Conservation (phyloP, 331 rosid species). For the Phaseolus coccineus region DNA sequence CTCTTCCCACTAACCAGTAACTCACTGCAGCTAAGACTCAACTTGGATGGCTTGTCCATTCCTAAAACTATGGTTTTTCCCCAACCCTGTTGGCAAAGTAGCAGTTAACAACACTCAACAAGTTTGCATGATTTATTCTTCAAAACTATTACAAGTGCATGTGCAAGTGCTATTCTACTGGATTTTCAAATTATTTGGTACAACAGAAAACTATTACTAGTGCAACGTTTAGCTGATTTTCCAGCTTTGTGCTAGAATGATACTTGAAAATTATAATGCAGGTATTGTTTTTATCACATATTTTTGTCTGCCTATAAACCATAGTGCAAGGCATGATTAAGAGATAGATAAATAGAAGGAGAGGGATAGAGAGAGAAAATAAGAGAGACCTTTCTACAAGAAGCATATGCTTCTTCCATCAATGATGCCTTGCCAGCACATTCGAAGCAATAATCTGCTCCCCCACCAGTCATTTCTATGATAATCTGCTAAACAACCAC, state of each 20-base stretch:
- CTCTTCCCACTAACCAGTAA: slow-evolving; percentile 64
- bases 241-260: background rate
- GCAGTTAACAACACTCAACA: slow-evolving; percentile 13
- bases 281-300: background rate
- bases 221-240: background rate
- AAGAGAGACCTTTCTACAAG: slow-evolving; percentile 70
- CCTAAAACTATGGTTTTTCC: slow-evolving; percentile 84
- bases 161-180: slow-evolving; percentile 39
- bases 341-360: background rate
- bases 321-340: background rate
- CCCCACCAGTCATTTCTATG: slow-evolving; percentile 72
- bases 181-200: slow-evolving; percentile 19
- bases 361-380: background rate
- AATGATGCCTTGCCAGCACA: slow-evolving; percentile 81
- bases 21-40: slow-evolving; percentile 54
- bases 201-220: background rate
- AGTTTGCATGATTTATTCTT: background rate
- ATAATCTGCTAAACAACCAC: slow-evolving; percentile 55
- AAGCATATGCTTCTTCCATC: slow-evolving; percentile 82
- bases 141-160: slow-evolving; percentile 24
- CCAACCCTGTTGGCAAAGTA: slow-evolving; percentile 72
- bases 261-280: background rate
- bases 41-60: slow-evolving; percentile 63
- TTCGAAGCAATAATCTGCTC: slow-evolving; percentile 90
- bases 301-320: background rate